Evolutionary conservation across 2,329 filamentous ascomycete species (phyloP).

Genomic region (Epichloe aotearoae): DNA sequence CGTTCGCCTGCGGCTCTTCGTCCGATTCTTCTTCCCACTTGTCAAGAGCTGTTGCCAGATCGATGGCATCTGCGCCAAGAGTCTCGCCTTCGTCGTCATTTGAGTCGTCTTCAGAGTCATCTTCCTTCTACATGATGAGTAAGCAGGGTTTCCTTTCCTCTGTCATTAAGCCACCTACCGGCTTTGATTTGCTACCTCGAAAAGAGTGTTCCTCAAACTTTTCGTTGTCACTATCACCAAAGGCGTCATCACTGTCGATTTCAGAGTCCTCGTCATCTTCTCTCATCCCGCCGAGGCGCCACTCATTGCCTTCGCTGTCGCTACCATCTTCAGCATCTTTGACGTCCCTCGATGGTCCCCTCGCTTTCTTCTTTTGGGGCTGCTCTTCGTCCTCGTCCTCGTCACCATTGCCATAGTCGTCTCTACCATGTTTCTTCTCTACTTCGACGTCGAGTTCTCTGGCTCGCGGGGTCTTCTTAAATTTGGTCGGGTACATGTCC

Average conservation of each 20-base stretch:
- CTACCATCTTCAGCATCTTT: conserved; percentile 59
- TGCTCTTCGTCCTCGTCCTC: conserved; percentile 33
- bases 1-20: conserved; percentile 33
- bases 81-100: conserved; percentile 46
- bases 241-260: conserved; percentile 62
- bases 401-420: conserved; percentile 31
- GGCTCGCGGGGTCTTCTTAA: conserved; percentile 35
- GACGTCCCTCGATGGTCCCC: conserved; percentile 33
- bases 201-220: conserved; percentile 62
- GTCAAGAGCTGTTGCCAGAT: conserved; percentile 43
- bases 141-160: background rate
- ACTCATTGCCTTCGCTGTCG: conserved; percentile 76
- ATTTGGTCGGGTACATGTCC: conserved; percentile 34
- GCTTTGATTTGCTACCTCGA: conserved; percentile 30
- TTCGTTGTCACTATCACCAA: conserved; percentile 81
- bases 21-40: conserved; percentile 37
- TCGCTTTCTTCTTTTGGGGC: conserved; percentile 27
- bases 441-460: conserved; percentile 37
- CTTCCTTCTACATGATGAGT: background rate
- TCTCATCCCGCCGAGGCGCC: conserved; percentile 55
- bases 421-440: conserved; percentile 30
- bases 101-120: conserved; percentile 38
- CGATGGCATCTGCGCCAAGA: conserved; percentile 45
- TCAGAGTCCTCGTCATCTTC: conserved; percentile 49
- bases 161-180: conserved; percentile 8